These are phyloP conservation scores for Alternaria longipes DNA, from an alignment of 2,329 filamentous ascomycete species.

Conservation along the genomic window DNA sequence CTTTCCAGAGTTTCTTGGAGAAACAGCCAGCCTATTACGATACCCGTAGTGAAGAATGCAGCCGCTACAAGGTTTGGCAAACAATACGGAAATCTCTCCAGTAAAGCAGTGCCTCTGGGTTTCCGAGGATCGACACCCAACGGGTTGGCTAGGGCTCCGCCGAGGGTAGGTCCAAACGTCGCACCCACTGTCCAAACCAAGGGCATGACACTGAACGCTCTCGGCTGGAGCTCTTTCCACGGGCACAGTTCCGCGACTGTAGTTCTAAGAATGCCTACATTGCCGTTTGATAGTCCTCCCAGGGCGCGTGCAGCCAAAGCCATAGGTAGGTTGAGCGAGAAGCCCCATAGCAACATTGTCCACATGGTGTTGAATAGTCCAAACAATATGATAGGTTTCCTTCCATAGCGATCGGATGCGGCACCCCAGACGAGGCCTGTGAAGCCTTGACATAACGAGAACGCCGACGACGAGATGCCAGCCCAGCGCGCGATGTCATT, in stretches of 20 bases:
- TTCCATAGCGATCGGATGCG: constrained; percentile 81
- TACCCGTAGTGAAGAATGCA: constrained; percentile 79
- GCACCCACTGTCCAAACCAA: constrained; percentile 87
- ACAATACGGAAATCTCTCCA: constrained; percentile 81
- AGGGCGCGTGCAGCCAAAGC: constrained; percentile 79
- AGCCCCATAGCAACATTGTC: constrained; percentile 82
- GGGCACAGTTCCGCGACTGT: constrained; percentile 94
- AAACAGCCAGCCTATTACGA: constrained; percentile 78
- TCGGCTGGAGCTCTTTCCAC: constrained; percentile 82
- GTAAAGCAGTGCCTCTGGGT: constrained; percentile 70
- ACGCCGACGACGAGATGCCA: constrained; percentile 85
- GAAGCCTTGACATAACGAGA: constrained; percentile 77
- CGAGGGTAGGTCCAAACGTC: constrained; percentile 86
- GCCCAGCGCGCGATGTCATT: constrained; percentile 69
- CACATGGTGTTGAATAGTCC: constrained; percentile 81
- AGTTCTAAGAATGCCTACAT: constrained; percentile 83
- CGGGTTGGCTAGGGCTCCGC: constrained; percentile 85
- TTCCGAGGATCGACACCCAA: constrained; percentile 75
- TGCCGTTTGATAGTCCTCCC: constrained; percentile 87
- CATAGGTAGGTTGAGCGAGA: constrained; percentile 81
- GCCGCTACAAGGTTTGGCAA: constrained; percentile 84
- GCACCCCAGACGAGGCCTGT: constrained; percentile 91
- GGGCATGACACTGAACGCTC: constrained; percentile 93
- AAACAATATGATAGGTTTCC: constrained; percentile 84
- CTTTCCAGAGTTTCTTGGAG: constrained; percentile 84